Evolutionary conservation across 2,329 filamentous ascomycete genomes (phyloP), one percentile per base, ranked within the genome.

Genomic region (Plenodomus lindquistii): DNA sequence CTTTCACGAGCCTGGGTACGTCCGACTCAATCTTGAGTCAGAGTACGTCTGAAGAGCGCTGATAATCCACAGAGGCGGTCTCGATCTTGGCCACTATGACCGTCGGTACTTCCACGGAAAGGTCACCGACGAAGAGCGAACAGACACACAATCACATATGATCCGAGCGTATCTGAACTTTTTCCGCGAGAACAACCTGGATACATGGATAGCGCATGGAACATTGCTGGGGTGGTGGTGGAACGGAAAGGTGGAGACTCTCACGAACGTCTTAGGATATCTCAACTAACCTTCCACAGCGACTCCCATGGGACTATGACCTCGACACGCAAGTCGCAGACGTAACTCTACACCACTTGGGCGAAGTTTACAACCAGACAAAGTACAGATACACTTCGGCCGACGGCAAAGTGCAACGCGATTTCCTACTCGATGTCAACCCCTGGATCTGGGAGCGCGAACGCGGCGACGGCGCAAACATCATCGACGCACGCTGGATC

Each of bases 171-270:
- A 94, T 73, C 79, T 94, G 37, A 78, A 79, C 38, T 85, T 83
- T 46, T 87, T 89, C 70, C 75, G 78, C 37, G 76, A 81, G 16
- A 77, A 86, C 44, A 82, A 83, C 6, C 73, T 91, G 53, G 88
- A 93, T 73, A 93, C 90, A 0, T 94, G 90, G 90, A 84, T 95
- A 50, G 89, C 90, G 34, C 90, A 95, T 70, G 90, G 90, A 40
- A 91, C 89, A 4, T 75, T 94, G 41, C 76, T 95, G 18, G 90
- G 89, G 11, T 95, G 90, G 90, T 94, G 88, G 88, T 95, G 90
- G 90, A 93, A 91, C 67, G 78, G 78, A 46, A 77, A 78, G 73
- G 80, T 81, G 69, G n/a, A 52, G 40, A n/a, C 35, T 18, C 10
- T 45, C 10, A 0, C 16, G 31, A n/a, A 11, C 0, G 1, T 3